phyloP scores from a whole-genome alignment of 768 basidiomycete species.

The Mycena capillaripes region DNA sequence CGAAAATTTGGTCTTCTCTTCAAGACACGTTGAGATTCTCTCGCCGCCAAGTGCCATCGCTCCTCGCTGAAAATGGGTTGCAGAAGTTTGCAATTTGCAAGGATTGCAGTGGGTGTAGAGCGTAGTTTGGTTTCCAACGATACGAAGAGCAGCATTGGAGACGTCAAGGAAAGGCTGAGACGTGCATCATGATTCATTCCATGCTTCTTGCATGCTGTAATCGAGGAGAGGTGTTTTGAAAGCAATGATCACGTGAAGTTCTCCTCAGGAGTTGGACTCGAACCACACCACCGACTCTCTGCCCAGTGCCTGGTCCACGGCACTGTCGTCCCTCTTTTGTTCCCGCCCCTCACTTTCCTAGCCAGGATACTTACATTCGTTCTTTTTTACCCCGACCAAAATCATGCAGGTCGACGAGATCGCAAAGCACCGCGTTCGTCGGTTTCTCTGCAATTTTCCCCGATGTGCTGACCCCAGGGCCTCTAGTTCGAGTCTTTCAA shows the following conservation, averaged over 20 bases:
- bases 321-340: slow-evolving; percentile 53
- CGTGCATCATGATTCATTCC: not conserved
- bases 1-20: not conserved
- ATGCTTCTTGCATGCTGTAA: not conserved
- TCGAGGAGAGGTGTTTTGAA: no score
- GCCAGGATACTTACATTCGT: slow-evolving; percentile 51
- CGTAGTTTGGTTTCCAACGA: not conserved
- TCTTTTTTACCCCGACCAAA: slow-evolving; percentile 45
- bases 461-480: slow-evolving; percentile 11
- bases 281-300: slow-evolving; percentile 25
- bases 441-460: not conserved
- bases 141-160: not conserved
- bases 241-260: no score
- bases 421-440: slow-evolving; percentile 36
- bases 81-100: not conserved
- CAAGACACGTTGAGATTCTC: not conserved
- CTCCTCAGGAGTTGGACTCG: not conserved
- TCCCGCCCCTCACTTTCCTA: slow-evolving; percentile 46
- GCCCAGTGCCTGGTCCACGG: slow-evolving; percentile 39
- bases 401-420: slow-evolving; percentile 50
- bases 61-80: no score
- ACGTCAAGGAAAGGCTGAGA: not conserved
- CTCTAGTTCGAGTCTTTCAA: slow-evolving; percentile 81
- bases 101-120: no score
- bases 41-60: not conserved